A percentile compares a stretch with the other conserved stretches of the same genome.
Conservation (phyloP, 2,329 filamentous ascomycete species). For the Fusarium austroafricanum region DNA sequence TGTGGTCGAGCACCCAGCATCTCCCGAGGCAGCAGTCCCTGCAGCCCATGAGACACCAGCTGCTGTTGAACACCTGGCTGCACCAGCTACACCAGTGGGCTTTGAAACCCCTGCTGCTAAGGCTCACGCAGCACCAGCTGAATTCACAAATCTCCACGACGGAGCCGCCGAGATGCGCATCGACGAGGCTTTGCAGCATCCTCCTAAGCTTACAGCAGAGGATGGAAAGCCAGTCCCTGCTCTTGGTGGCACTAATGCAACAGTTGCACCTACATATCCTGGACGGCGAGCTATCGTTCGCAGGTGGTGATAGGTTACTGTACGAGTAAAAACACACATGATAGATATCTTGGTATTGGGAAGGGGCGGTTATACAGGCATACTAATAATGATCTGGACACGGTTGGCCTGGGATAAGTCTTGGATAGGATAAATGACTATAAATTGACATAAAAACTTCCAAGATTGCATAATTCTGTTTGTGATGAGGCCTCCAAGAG, state of each 20-base stretch:
- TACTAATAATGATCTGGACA: conserved; percentile 23
- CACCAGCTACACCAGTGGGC: neutral
- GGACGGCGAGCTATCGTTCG: conserved; percentile 22
- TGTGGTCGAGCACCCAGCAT: neutral
- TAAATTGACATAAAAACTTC: conserved; percentile 6
- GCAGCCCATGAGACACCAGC: neutral
- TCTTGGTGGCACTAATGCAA: conserved; percentile 7
- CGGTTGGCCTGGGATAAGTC: conserved; percentile 14
- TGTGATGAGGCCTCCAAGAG: too few species aligned
- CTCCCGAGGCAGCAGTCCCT: neutral
- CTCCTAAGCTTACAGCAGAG: neutral
- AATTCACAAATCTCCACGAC: neutral
- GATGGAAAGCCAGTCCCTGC: neutral
- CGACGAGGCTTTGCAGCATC: neutral
- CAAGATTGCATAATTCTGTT: neutral
- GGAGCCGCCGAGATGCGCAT: conserved; percentile 10
- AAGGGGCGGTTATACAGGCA: neutral
- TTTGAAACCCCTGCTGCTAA: neutral
- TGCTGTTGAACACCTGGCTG: neutral
- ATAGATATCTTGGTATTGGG: neutral
- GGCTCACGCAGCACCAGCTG: neutral
- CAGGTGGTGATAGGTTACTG: conserved; percentile 11
- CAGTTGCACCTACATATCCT: conserved; percentile 5
- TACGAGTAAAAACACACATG: neutral
- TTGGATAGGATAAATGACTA: conserved; percentile 24